Evolutionary conservation across 106 monocot species (phyloP), one percentile per base, ranked within the genome.

Genomic region (Dioscorea alata): DNA sequence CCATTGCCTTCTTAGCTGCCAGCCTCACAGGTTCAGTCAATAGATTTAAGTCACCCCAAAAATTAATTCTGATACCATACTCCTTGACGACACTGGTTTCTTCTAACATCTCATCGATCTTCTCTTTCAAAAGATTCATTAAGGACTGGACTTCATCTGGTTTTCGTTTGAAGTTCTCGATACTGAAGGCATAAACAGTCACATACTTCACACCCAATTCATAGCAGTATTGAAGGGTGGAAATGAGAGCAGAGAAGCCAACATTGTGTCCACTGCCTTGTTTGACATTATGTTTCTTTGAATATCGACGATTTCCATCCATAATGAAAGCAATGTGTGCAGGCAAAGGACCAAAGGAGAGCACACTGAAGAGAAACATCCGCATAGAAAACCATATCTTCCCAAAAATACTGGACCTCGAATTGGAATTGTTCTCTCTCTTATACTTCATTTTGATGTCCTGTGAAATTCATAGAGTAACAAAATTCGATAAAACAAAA

Each of bases 291-390:
- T 53, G 31, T 12, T 20, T 60, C 61, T 69, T 68, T 12, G 69
- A 60, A 33, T 33, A 75, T 33, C 75, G 28, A 50, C 75, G 59
- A 57, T 75, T 75, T 50, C 75, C 75, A 60, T 75, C 75, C 60
- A 75, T 54, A 16, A 75, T 75, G 60, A 75, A 68, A 25, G 75
- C 68, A 33, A 75, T 75, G 28, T 75, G 68, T 18, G 4, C 17
- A 18, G 75, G 75, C 20, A 75, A 52, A 1, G 68, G 75, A 23
- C 75, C 75, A 48, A 57, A 53, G 1, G 68, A 49, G 33, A 75
- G 61, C 12, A 75, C 68, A 8, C 23, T 12, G n/a, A 65, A 73
- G 31, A 73, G 22, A 53, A 23, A 73, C 35, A n/a, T 57, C 53
- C 73, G 48, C 4, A 73, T 12, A 17, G 48, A 57, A 49, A 32